A percentile compares a stretch with the other conserved stretches of the same genome.
phyloP scores from a whole-genome alignment of 371 early-diverging fungal species.

The Apophysomyces sp. region DNA sequence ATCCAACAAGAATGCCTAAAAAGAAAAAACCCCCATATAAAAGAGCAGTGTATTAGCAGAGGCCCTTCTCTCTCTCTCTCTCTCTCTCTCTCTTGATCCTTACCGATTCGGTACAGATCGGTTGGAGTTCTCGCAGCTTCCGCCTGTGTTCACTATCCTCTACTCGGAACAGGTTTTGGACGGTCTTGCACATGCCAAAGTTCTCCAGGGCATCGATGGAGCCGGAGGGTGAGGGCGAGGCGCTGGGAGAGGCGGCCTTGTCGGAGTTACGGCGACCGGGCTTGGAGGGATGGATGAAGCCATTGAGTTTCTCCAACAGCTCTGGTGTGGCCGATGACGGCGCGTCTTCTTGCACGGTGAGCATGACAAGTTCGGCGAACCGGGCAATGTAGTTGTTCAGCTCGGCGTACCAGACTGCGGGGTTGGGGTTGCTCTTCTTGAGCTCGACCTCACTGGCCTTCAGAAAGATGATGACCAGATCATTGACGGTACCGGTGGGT shows the following conservation, averaged over 20 bases:
- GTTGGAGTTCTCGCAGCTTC: constrained; percentile 39
- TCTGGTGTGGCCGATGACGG: constrained; percentile 39
- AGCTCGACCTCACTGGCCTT: constrained; percentile 33
- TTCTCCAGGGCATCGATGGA: constrained; percentile 39
- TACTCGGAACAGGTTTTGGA: constrained; percentile 44
- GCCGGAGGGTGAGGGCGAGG: constrained; percentile 9
- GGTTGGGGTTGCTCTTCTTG: constrained; percentile 14
- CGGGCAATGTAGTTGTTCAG: constrained; percentile 29
- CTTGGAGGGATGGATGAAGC: constrained; percentile 24
- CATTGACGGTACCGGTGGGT: constrained; percentile 37
- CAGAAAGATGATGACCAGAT: constrained; percentile 35
- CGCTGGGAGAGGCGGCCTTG: constrained; percentile 14
- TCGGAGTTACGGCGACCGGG: constrained; percentile 15
- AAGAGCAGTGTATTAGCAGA: neutral
- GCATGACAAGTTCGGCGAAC: constrained; percentile 39
- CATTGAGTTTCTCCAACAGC: constrained; percentile 31
- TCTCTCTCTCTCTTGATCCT: neutral
- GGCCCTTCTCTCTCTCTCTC: neutral
- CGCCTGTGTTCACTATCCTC: constrained; percentile 34
- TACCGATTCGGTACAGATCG: constrained; percentile 50
- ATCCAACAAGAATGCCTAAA: constrained; percentile 43
- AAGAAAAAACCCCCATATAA: neutral
- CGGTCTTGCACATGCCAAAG: constrained; percentile 43
- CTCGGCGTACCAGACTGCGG: constrained; percentile 27
- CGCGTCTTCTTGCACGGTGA: constrained; percentile 40